Conservation (phyloP, 1,139 yeast species). For the Geotrichum siamense region DNA sequence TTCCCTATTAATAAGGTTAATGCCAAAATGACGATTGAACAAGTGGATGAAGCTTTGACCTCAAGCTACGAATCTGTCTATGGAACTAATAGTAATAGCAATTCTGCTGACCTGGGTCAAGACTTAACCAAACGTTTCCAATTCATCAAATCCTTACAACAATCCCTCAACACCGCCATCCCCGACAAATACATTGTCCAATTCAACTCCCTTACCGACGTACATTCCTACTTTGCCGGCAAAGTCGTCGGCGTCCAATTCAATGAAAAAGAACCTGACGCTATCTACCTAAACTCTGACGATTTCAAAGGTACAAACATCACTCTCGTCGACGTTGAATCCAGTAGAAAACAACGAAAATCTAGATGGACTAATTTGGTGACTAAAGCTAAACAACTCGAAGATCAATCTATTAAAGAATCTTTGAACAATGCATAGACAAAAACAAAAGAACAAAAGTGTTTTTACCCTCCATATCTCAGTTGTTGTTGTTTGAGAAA, state of each 20-base stretch:
- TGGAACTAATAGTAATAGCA: constrained; percentile 2
- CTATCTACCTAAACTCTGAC: constrained; percentile 51
- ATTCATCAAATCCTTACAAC: constrained; percentile 51
- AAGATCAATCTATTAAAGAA: constrained; percentile 28
- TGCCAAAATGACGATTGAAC: constrained; percentile 7
- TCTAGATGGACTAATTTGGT: constrained; percentile 40
- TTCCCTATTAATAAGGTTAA: constrained; percentile 14
- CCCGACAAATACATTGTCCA: constrained; percentile 57
- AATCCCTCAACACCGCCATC: constrained; percentile 53
- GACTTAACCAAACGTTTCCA: constrained; percentile 42
- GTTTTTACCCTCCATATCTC: too few species aligned
- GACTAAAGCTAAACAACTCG: constrained; percentile 39
- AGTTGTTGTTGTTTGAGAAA: too few species aligned
- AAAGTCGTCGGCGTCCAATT: constrained; percentile 44
- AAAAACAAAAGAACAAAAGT: too few species aligned
- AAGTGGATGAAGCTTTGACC: constrained; percentile 12
- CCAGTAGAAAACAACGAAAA: constrained; percentile 33
- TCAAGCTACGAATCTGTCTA: constrained; percentile 6
- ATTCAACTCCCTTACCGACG: constrained; percentile 42
- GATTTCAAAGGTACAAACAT: constrained; percentile 47
- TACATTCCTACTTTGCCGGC: constrained; percentile 41
- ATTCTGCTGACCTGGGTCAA: constrained; percentile 4
- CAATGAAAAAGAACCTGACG: constrained; percentile 69
- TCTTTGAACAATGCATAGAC: constrained; percentile 24
- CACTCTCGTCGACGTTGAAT: constrained; percentile 35